Evolutionary conservation across 345 rosid species (phyloP).

Genomic region (Eutrema japonicum): DNA sequence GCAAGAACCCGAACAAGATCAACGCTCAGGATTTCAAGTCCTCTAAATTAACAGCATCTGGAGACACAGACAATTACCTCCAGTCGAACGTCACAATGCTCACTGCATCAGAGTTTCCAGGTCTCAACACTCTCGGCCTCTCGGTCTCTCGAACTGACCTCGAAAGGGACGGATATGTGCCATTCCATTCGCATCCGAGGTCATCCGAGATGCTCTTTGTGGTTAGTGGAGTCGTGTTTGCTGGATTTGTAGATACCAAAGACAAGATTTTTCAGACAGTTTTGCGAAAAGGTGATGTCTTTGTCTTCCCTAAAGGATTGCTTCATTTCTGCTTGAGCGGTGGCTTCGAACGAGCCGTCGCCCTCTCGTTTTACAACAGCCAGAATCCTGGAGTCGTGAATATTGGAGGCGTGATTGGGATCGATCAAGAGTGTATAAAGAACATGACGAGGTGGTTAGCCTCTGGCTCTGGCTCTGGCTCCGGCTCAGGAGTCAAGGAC

Average conservation of each 20-base stretch:
- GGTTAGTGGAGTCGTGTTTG: slow-evolving; percentile 56
- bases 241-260: slow-evolving; percentile 72
- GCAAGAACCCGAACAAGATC: slow-evolving; percentile 61
- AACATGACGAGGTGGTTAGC: slow-evolving; percentile 43
- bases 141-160: slow-evolving; percentile 75
- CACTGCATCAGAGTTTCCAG: slow-evolving; percentile 73
- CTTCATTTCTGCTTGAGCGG: slow-evolving; percentile 62
- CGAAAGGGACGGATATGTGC: slow-evolving; percentile 57
- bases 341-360: slow-evolving; percentile 58
- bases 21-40: slow-evolving; percentile 73
- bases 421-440: slow-evolving; percentile 38
- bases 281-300: slow-evolving; percentile 64
- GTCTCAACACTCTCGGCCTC: slow-evolving; percentile 85
- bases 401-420: slow-evolving; percentile 47
- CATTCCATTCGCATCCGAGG: slow-evolving; percentile 81
- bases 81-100: slow-evolving; percentile 51
- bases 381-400: slow-evolving; percentile 82
- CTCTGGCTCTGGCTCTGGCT: slow-evolving; percentile 7
- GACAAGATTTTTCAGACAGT: slow-evolving; percentile 53
- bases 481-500: slow-evolving; percentile 12
- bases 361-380: slow-evolving; percentile 66
- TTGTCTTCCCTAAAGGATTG: slow-evolving; percentile 72
- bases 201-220: slow-evolving; percentile 71
- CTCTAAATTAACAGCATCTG: slow-evolving; percentile 48
- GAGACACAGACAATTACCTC: slow-evolving; percentile 63